phyloP scores from a whole-genome alignment of 2,329 filamentous ascomycete genomes.

The Botryotinia convoluta region DNA sequence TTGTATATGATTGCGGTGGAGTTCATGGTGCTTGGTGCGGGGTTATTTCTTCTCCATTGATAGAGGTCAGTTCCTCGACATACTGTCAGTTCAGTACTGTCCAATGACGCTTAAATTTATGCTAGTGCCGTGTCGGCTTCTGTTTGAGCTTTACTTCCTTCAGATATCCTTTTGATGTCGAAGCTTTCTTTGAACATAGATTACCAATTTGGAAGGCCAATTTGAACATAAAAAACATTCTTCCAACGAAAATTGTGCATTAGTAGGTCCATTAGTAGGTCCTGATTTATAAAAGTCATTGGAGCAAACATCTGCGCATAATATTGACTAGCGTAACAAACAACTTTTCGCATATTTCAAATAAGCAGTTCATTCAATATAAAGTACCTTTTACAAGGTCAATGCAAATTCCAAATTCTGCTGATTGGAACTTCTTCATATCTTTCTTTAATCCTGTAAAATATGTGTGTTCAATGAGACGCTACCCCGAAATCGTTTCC shows the following conservation, averaged over 20 bases:
- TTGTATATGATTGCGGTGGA: neutral
- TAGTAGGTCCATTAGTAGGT: neutral
- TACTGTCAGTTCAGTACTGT: neutral
- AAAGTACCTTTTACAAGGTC: rapidly evolving
- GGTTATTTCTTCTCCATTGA: neutral
- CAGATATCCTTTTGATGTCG: neutral
- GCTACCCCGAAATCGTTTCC: no score
- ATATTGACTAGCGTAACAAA: no score
- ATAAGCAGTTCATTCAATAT: rapidly evolving
- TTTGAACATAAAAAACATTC: neutral
- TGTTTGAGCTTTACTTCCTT: neutral
- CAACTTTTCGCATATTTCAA: no score
- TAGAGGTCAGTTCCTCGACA: neutral
- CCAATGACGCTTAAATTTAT: no score
- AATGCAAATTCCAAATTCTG: neutral
- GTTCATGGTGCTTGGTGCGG: neutral
- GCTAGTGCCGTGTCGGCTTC: neutral
- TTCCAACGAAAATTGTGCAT: neutral
- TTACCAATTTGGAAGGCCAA: neutral
- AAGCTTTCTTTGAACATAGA: neutral
- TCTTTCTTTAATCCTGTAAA: neutral
- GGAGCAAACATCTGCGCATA: neutral
- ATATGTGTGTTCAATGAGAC: no score
- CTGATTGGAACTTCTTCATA: neutral
- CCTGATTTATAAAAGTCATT: neutral